Conservation (phyloP, 495 filamentous ascomycete genomes). For the Filosporella fistucella region DNA sequence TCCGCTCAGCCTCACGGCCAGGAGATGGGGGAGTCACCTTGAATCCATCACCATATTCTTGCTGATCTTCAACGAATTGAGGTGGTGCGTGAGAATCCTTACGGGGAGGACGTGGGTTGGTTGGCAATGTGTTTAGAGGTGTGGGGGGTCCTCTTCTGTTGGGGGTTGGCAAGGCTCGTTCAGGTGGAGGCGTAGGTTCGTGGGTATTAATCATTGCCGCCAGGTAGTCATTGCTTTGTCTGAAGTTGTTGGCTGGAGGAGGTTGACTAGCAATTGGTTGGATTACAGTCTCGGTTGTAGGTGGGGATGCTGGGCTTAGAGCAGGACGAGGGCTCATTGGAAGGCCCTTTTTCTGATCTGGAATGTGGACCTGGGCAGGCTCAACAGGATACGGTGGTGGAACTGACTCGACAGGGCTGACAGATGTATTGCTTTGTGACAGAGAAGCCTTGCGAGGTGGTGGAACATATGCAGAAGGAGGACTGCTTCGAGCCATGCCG, state of each 20-base stretch:
- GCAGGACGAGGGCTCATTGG: slow-evolving; percentile 16
- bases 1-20: slow-evolving; percentile 13
- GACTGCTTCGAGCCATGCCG: slow-evolving; percentile 14
- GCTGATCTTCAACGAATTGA: slow-evolving; percentile 27
- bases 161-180: slow-evolving; percentile 8
- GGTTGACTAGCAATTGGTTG: slow-evolving; percentile 20
- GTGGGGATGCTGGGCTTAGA: slow-evolving; percentile 25
- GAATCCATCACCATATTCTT: slow-evolving; percentile 60
- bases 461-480: slow-evolving; percentile 14
- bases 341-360: slow-evolving; percentile 14
- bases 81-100: slow-evolving; percentile 31
- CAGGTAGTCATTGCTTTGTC: slow-evolving; percentile 42
- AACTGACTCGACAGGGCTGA: slow-evolving; percentile 14
- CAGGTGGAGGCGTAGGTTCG: slow-evolving; percentile 20
- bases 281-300: slow-evolving; percentile 9
- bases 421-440: slow-evolving; percentile 1
- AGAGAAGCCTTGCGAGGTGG: slow-evolving; percentile 24
- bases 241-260: slow-evolving; percentile 30
- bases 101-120: slow-evolving; percentile 25
- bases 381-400: slow-evolving; percentile 19
- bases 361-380: slow-evolving; percentile 17
- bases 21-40: slow-evolving; percentile 46
- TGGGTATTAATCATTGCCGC: slow-evolving; percentile 30
- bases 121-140: slow-evolving; percentile 10
- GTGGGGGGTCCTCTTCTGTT: slow-evolving; percentile 7